Conservation (phyloP, 352 stramenopile species). For the Globisporangium orthogonon region DNA sequence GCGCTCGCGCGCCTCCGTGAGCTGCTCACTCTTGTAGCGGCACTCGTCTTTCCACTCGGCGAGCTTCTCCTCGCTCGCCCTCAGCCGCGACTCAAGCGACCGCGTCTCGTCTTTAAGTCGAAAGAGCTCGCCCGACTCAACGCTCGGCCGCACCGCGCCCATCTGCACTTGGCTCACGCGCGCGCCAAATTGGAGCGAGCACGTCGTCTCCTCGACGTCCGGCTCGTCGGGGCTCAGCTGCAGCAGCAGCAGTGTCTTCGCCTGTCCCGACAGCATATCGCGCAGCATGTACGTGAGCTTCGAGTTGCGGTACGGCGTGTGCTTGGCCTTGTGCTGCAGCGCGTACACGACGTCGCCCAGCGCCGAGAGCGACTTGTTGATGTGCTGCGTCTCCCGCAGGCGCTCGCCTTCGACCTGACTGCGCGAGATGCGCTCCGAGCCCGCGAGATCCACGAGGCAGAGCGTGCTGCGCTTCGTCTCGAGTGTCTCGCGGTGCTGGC, state of each 20-base stretch:
- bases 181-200: conserved; percentile 86
- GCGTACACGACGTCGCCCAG: conserved; percentile 97
- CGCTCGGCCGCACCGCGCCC: conserved; percentile 70
- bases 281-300: conserved; percentile 94
- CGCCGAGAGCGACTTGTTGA: conserved; percentile 97
- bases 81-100: conserved; percentile 28
- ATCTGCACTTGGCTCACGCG: conserved; percentile 89
- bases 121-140: conserved; percentile 73
- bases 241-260: conserved; percentile 92
- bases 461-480: conserved; percentile 85
- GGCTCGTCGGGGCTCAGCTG: conserved; percentile 77
- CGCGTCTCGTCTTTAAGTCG: conserved; percentile 65
- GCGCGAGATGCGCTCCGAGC: conserved; percentile 92
- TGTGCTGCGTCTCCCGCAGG: conserved; percentile 96
- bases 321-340: conserved; percentile 88
- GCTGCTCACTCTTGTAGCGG: conserved; percentile 41
- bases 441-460: conserved; percentile 97
- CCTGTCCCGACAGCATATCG: conserved; percentile 87
- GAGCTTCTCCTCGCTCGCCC: conserved; percentile 23
- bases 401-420: conserved; percentile 78
- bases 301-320: conserved; percentile 93
- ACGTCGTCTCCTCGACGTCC: conserved; percentile 86
- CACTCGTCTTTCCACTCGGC: conserved; percentile 39
- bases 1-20: conserved; percentile 29
- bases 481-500: conserved; percentile 58